Base-by-base conservation (phyloP, 768 basidiomycete genomes). In the Trametes coccinea region DNA sequence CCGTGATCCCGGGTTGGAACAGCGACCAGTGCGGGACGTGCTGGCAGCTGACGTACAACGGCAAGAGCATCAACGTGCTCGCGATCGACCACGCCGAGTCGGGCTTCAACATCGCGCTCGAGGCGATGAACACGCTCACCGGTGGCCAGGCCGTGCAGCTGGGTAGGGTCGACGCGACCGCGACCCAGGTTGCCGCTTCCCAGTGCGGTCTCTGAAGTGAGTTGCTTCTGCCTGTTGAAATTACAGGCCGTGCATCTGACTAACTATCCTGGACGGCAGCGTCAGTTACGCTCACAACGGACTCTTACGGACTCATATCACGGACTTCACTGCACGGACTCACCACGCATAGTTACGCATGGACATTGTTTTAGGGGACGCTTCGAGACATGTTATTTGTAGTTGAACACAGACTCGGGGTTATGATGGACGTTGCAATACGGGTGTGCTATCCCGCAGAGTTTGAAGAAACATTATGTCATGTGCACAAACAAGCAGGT, bases 21-120 rank as follows among this genome's bases (percentile, higher is more conserved):
- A 86, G 84, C 2, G 64, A 71, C 2, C 73, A 76, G 46, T 89
- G 87, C 65, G 85, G 84, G 1, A 78, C 79, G 29, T 89, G 88
- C 72, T 89, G 85, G 85, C 56, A 77, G 60, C 69, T 88, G 63
- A 79, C 80, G 5, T 87, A 79, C 71, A 75, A 76, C 4, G 75
- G 76, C 27, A 77, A 61, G 58, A 79, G 68, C 55, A 75, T 86
- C 70, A 79, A 76, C 41, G 69, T 87, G 10, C 70, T 82, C 1
- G 86, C 81, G 1, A 73, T 89, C 27, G 84, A 88, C 64, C 67
- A 78, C 48, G 76, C 82, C 4, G 61, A 64, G 14, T 63, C 67
- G 0, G 76, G 74, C 3, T 83, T 80, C 67, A 78, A 74, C 65
- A 69, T 77, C 53, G 73, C 75, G 2, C 34, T 70, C 59, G 61